Evolutionary conservation across 2,329 filamentous ascomycete species (phyloP).

Genomic region (Seiridium unicorne): DNA sequence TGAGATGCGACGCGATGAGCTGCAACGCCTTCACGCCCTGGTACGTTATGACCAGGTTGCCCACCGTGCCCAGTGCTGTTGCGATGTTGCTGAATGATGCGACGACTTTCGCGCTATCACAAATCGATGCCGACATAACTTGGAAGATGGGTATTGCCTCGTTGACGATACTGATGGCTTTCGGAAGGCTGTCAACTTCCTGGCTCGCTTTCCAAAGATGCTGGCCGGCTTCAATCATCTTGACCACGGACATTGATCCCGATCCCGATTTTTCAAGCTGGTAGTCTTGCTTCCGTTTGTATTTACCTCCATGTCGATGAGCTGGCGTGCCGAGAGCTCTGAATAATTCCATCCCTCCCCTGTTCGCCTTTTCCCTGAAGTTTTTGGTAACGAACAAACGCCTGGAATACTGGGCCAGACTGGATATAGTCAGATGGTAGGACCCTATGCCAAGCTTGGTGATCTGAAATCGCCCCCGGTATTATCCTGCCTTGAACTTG

Average conservation of each 20-base stretch:
- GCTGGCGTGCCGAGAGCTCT: no score
- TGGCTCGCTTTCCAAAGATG: slow-evolving; percentile 1
- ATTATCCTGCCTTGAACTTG: no score
- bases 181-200: not conserved
- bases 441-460: no score
- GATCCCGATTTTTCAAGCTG: not conserved
- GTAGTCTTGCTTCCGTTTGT: not conserved
- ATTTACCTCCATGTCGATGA: no score
- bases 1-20: slow-evolving; percentile 31
- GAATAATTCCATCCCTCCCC: no score
- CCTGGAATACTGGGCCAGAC: no score
- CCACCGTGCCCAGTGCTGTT: slow-evolving; percentile 28
- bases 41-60: slow-evolving; percentile 32
- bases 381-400: no score
- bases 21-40: slow-evolving; percentile 33
- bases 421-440: no score
- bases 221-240: not conserved
- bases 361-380: no score
- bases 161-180: not conserved
- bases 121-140: slow-evolving; percentile 31
- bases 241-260: not conserved
- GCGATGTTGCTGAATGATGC: slow-evolving; percentile 29
- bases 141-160: slow-evolving; percentile 29
- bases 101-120: slow-evolving; percentile 29
- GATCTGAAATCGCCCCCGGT: no score